Percentiles rank a stretch among this genome's conserved stretches.
Evolutionary conservation across 352 stramenopile species (phyloP).

Genomic region (Peronospora farinosa): DNA sequence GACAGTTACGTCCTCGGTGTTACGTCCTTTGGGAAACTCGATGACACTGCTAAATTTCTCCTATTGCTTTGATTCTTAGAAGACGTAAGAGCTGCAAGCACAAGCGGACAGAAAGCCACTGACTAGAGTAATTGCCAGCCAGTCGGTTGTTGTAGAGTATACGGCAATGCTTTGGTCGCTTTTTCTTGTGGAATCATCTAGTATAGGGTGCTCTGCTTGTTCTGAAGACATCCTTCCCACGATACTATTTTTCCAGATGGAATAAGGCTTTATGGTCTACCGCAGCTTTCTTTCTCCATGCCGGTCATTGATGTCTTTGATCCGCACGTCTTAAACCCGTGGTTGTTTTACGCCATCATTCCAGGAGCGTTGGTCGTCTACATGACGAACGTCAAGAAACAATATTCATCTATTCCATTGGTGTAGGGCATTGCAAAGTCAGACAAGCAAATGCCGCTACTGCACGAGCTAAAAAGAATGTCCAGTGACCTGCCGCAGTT

Average conservation of each 20-base stretch:
- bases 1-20: conserved; percentile 79
- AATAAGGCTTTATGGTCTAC: conserved; percentile 63
- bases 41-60: conserved; percentile 76
- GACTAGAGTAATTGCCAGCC: conserved; percentile 50
- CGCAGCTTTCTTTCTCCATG: conserved; percentile 51
- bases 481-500: conserved; percentile 45
- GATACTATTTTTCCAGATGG: conserved; percentile 57
- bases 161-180: conserved; percentile 45
- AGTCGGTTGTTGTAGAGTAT: conserved; percentile 71
- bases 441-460: conserved; percentile 47
- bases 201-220: conserved; percentile 62
- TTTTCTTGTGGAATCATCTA: conserved; percentile 79
- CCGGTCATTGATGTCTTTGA: conserved; percentile 66
- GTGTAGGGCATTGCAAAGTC: conserved; percentile 21
- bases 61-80: conserved; percentile 76
- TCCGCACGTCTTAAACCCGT: conserved; percentile 56
- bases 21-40: conserved; percentile 65
- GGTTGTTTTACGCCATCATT: conserved; percentile 72
- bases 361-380: conserved; percentile 64
- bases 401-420: conserved; percentile 8
- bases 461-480: conserved; percentile 31
- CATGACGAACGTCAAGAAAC: conserved; percentile 55
- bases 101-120: conserved; percentile 44
- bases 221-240: conserved; percentile 63
- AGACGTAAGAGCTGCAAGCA: conserved; percentile 57